Conservation (phyloP, 495 filamentous ascomycete genomes). For the Halenospora varia region DNA sequence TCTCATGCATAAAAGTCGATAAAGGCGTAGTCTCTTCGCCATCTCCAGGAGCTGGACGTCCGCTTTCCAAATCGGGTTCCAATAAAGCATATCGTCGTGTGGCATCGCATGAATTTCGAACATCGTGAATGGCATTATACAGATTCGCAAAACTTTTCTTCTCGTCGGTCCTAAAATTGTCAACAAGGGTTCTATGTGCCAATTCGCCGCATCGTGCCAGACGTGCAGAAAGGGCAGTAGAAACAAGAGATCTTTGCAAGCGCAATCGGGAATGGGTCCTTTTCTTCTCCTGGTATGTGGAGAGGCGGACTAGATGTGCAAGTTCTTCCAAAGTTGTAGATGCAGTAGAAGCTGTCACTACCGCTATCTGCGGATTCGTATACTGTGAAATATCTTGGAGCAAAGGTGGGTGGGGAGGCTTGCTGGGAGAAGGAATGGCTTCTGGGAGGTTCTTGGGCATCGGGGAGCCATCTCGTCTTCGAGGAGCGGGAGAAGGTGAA, state of each 20-base stretch:
- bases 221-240: slow-evolving; percentile 75
- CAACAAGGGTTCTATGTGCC: slow-evolving; percentile 77
- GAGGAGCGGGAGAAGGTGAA: slow-evolving; percentile 21
- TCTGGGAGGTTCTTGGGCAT: slow-evolving; percentile 2
- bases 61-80: slow-evolving; percentile 61
- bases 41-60: slow-evolving; percentile 32
- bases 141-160: slow-evolving; percentile 82
- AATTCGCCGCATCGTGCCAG: slow-evolving; percentile 73
- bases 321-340: slow-evolving; percentile 67
- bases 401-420: slow-evolving; percentile 39
- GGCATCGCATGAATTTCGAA: slow-evolving; percentile 78
- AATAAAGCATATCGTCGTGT: slow-evolving; percentile 62
- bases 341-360: slow-evolving; percentile 35
- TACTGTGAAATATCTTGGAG: slow-evolving; percentile 46
- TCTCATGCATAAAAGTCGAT: slow-evolving; percentile 72
- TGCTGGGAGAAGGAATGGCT: slow-evolving; percentile 14
- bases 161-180: slow-evolving; percentile 84
- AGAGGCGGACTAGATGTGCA: slow-evolving; percentile 64
- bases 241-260: slow-evolving; percentile 62
- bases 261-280: slow-evolving; percentile 61
- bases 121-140: slow-evolving; percentile 85
- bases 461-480: slow-evolving; percentile 8
- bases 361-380: slow-evolving; percentile 40
- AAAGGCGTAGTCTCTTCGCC: slow-evolving; percentile 42
- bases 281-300: slow-evolving; percentile 71